Conservation (phyloP, 768 basidiomycete species). For the Termitomyces sp. region DNA sequence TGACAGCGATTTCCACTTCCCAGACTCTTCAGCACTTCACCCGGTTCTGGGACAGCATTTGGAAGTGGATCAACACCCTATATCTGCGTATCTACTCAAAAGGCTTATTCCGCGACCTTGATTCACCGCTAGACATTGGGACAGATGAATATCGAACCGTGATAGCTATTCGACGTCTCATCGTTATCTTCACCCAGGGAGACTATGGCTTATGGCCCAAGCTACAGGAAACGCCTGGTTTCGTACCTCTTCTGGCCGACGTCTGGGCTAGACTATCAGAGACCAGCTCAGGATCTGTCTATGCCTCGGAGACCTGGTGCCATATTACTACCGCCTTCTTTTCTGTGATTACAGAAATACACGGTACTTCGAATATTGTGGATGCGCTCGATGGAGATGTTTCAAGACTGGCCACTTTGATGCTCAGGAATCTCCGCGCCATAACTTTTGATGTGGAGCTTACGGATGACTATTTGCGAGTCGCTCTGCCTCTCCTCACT, state of each 20-base stretch:
- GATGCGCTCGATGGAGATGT: not conserved
- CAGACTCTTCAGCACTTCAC: not conserved
- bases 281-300: not conserved
- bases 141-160: slow-evolving; percentile 1
- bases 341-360: not conserved
- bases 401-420: not conserved
- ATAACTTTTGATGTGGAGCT: not conserved
- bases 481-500: not conserved
- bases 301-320: not conserved
- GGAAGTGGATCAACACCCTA: slow-evolving; percentile 2
- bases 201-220: not conserved
- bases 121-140: not conserved
- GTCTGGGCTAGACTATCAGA: slow-evolving; percentile 3
- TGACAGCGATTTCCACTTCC: not conserved
- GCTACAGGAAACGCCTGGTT: not conserved
- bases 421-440: slow-evolving; percentile 1
- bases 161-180: not conserved
- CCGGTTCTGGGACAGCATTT: slow-evolving; percentile 1
- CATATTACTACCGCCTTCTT: not conserved
- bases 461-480: not conserved
- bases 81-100: slow-evolving; percentile 2
- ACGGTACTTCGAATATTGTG: not conserved
- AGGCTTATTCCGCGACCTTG: not conserved
- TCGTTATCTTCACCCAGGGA: not conserved
- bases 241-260: not conserved